These are phyloP conservation scores for Cladosporium sp. DNA, from an alignment of 2,329 filamentous ascomycete species.

Conservation along the genomic window DNA sequence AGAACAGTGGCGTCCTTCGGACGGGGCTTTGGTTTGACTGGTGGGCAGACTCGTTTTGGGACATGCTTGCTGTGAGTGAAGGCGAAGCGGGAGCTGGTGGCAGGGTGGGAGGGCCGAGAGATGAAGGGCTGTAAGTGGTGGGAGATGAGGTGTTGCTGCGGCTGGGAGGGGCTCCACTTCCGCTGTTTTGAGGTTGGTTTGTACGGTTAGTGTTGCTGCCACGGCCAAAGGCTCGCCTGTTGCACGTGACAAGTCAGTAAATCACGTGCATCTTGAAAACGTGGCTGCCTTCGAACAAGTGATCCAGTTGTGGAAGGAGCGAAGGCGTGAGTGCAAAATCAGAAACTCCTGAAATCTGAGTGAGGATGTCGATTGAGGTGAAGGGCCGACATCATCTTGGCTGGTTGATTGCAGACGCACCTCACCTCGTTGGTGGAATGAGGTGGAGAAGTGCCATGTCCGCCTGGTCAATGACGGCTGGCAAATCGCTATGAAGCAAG, in stretches of 20 bases:
- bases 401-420: no score
- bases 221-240: conserved; percentile 37
- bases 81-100: conserved; percentile 37
- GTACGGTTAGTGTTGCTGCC: conserved; percentile 26
- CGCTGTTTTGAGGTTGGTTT: conserved; percentile 19
- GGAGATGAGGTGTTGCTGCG: conserved; percentile 36
- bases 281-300: not conserved
- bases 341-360: not conserved
- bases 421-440: no score
- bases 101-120: conserved; percentile 30
- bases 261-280: not conserved
- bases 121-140: conserved; percentile 33
- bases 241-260: conserved; percentile 12
- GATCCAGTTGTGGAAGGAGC: not conserved
- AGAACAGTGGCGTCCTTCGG: conserved; percentile 71
- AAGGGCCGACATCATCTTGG: no score
- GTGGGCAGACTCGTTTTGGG: conserved; percentile 61
- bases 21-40: conserved; percentile 36
- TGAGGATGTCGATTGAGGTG: not conserved
- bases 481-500: not conserved
- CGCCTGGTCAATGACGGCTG: not conserved
- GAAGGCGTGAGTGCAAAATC: not conserved
- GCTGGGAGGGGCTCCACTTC: conserved; percentile 29
- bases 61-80: conserved; percentile 63
- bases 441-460: not conserved